These are phyloP conservation scores for Pulveroboletus sp. DNA, from an alignment of 768 basidiomycete species.

Conservation along the genomic window DNA sequence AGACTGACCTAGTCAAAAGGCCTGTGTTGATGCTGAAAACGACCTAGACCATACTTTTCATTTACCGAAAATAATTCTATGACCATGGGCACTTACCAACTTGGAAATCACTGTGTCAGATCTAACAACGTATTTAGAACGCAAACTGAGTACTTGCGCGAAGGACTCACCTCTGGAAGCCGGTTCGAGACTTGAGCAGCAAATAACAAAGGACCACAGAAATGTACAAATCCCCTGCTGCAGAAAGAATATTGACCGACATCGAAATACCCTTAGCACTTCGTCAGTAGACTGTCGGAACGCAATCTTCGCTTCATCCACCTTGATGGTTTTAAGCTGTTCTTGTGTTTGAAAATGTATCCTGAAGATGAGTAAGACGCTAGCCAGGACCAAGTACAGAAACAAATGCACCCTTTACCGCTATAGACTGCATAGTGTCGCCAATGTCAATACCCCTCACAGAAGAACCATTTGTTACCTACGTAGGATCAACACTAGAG, in stretches of 20 bases:
- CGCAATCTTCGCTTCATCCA: neutral
- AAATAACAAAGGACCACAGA: slow-evolving; percentile 45
- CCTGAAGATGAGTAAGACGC: slow-evolving; percentile 30
- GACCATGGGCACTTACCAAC: slow-evolving; percentile 22
- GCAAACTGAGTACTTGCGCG: neutral
- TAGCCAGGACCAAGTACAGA: neutral
- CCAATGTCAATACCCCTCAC: slow-evolving; percentile 3
- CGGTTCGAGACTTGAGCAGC: slow-evolving; percentile 47
- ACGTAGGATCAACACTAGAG: slow-evolving; percentile 29
- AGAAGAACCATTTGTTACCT: slow-evolving; percentile 6
- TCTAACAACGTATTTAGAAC: slow-evolving; percentile 6
- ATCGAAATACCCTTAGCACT: slow-evolving; percentile 37
- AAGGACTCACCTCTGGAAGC: slow-evolving; percentile 40
- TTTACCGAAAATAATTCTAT: neutral
- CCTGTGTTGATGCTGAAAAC: slow-evolving; percentile 48
- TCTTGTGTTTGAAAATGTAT: slow-evolving; percentile 39
- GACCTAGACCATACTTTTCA: slow-evolving; percentile 31
- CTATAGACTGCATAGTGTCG: slow-evolving; percentile 30
- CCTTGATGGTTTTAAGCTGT: slow-evolving; percentile 45
- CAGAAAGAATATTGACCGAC: slow-evolving; percentile 49
- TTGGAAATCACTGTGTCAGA: slow-evolving; percentile 53
- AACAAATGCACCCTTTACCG: slow-evolving; percentile 32
- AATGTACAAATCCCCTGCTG: slow-evolving; percentile 47
- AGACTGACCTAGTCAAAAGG: slow-evolving; percentile 30
- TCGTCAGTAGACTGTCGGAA: neutral